phyloP scores from a whole-genome alignment of 1,284 basidiomycete genomes.

The Ustilago esculenta region DNA sequence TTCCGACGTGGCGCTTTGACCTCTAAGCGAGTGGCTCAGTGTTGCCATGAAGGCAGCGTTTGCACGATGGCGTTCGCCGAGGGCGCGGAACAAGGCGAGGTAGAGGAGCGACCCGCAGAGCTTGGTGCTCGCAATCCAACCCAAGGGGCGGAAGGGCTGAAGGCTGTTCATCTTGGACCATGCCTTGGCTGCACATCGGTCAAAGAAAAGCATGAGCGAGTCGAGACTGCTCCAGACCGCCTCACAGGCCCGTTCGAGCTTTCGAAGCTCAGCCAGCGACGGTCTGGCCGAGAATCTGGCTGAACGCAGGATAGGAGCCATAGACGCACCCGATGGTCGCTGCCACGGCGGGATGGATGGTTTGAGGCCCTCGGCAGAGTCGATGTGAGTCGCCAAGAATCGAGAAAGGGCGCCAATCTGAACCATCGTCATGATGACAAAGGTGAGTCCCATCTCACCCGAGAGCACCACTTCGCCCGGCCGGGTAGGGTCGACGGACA shows the following conservation, averaged over 20 bases:
- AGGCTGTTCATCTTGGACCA: constrained; percentile 54
- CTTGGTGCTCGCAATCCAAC: constrained; percentile 57
- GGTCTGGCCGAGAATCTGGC: constrained; percentile 35
- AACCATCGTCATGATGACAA: constrained; percentile 58
- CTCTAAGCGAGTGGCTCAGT: constrained; percentile 29
- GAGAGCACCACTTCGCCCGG: constrained; percentile 47
- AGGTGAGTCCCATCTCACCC: constrained; percentile 61
- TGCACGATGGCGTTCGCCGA: constrained; percentile 48
- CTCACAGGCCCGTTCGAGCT: constrained; percentile 51
- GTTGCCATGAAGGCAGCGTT: constrained; percentile 48
- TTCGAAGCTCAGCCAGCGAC: constrained; percentile 48
- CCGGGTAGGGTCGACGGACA: constrained; percentile 5
- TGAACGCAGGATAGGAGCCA: constrained; percentile 21
- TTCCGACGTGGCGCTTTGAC: constrained; percentile 28
- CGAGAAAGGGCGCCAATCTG: constrained; percentile 60
- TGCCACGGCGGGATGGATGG: constrained; percentile 41
- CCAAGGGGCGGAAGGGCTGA: constrained; percentile 52
- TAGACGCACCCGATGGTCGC: constrained; percentile 23
- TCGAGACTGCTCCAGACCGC: constrained; percentile 60
- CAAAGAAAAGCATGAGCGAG: constrained; percentile 60
- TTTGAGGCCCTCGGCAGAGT: constrained; percentile 29
- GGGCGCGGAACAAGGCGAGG: constrained; percentile 49
- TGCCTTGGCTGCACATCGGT: constrained; percentile 50
- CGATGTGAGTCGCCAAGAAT: constrained; percentile 54
- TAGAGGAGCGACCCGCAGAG: constrained; percentile 51